Base-by-base conservation (phyloP, 768 basidiomycete genomes). In the Lentinula detonsa region DNA sequence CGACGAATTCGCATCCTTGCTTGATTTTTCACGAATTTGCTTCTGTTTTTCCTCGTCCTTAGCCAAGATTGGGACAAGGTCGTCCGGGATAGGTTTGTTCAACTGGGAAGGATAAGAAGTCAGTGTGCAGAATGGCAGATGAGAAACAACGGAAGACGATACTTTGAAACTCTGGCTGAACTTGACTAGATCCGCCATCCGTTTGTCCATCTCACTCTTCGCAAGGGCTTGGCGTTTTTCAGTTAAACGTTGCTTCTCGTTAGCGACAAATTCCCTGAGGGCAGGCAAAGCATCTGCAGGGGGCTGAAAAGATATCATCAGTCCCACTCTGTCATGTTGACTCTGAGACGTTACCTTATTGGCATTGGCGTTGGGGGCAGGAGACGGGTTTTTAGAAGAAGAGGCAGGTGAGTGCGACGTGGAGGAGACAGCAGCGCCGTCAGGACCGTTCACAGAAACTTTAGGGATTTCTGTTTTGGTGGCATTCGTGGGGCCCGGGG, bases 111-210 rank as follows among this genome's bases (percentile, higher is more conserved):
- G 21, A 39, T 4, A 33, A 62, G 51, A 57, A 28, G 9, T 59
- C 33, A 18, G 18, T 53, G 37, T 57, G 16, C 23, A 46, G 1
- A 23, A 16, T 4, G 31, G 34, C 4, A 2, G 33, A 23, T 31
- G 5, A 23, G 15, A 18, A 15, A 42, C 35, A 9, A 43, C 7
- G 21, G n/a, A 33, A n/a, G 50, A 62, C 66, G 80, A 50, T 50
- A 95, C 95, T 85, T 97, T 96, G 87, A 99, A 99, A 66, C 75
- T 88, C 73, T 91, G 83, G 65, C 93, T 93, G 74, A 98, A 99
- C 74, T 91, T 91, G 71, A 95, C 83, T 40, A 98, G 78, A 46
- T 98, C 96, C 9, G 93, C 90, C 78, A 97, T 85, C 63, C 91
- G 87, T 70, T 91, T 92, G 73, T 98, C 94, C 86, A 95, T 91